Evolutionary conservation across 805 yeast genomes (phyloP).

Genomic region (Candida orba): DNA sequence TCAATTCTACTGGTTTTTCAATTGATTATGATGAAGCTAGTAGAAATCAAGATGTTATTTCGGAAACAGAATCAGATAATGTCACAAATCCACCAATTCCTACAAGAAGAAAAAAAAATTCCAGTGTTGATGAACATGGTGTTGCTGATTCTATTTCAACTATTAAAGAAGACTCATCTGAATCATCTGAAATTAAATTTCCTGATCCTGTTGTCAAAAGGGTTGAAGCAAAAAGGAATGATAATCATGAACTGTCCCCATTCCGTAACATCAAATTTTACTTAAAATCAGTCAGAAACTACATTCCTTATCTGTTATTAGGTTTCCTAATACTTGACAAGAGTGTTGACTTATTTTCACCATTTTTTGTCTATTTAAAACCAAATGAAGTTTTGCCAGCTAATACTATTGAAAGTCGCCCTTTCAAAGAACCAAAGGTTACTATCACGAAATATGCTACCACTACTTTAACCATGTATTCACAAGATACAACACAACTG

Average conservation of each 20-base stretch:
- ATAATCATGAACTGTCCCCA: not conserved
- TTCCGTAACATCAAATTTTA: not conserved
- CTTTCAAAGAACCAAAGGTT: too few relatives aligned
- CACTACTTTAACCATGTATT: constrained; percentile 11
- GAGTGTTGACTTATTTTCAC: constrained; percentile 12
- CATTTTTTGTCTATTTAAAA: not conserved
- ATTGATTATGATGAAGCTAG: constrained; percentile 10
- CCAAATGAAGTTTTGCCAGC: too few relatives aligned
- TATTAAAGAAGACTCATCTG: constrained; percentile 3
- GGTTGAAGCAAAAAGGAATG: not conserved
- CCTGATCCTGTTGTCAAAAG: constrained; percentile 9
- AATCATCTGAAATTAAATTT: constrained; percentile 4
- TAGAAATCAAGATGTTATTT: constrained; percentile 9
- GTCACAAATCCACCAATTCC: not conserved
- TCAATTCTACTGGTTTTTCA: constrained; percentile 19
- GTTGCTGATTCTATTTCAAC: constrained; percentile 8
- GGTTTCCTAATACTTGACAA: constrained; percentile 17
- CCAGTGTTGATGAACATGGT: not conserved
- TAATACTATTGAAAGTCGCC: too few relatives aligned
- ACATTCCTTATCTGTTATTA: constrained; percentile 9
- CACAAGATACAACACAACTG: constrained; percentile 8
- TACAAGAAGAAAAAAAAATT: not conserved
- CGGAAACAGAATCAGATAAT: constrained; percentile 17
- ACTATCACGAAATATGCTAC: constrained; percentile 13
- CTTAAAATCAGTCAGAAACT: constrained; percentile 5